Percentiles rank a stretch among this genome's conserved stretches.
Conservation (phyloP, 225 moss, liverwort and hornwort genomes). For the Pseudoscleropodium purum region DNA sequence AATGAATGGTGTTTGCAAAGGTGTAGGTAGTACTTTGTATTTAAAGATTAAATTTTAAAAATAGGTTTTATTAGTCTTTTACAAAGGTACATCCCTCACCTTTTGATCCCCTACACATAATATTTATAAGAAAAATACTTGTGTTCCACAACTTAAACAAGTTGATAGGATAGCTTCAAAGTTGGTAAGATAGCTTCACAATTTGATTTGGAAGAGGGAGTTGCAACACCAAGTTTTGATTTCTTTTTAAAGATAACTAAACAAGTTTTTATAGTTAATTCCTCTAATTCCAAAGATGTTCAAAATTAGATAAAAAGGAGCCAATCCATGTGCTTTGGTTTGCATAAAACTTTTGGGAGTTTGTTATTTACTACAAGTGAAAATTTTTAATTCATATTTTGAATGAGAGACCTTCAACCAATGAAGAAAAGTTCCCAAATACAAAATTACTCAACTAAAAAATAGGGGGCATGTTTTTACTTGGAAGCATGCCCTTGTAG, state of each 20-base stretch:
- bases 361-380: not conserved
- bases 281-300: not conserved
- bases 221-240: not conserved
- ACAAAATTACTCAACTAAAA: not conserved
- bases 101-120: accelerated
- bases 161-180: not conserved
- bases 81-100: not conserved
- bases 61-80: not conserved
- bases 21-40: not conserved
- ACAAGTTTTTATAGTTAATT: not conserved
- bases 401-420: not conserved
- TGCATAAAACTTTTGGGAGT: not conserved
- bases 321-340: not conserved
- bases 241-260: not conserved
- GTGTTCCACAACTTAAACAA: not conserved
- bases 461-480: not conserved
- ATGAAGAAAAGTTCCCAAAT: not conserved
- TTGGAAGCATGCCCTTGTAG: not conserved
- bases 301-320: not conserved
- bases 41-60: not conserved
- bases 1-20: not conserved
- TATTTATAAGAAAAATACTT: not conserved
- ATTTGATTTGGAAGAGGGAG: not conserved
- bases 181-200: not conserved
- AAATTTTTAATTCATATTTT: not conserved